Percentiles rank a stretch among this genome's conserved stretches.
Evolutionary conservation across 1,139 yeast genomes (phyloP).

Genomic region (Protomyces inundatus): DNA sequence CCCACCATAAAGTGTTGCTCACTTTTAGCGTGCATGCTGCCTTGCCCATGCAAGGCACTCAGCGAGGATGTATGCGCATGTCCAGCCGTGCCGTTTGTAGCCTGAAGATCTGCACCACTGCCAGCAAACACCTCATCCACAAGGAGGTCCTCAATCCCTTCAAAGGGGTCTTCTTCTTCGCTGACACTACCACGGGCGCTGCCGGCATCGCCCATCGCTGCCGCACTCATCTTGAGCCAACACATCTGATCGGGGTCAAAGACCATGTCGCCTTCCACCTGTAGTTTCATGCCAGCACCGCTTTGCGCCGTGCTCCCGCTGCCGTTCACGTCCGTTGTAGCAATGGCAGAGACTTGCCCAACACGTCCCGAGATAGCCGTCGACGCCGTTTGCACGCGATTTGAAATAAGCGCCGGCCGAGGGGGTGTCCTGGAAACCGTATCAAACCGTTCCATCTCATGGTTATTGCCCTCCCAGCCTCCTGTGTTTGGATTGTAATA

Average conservation of each 20-base stretch:
- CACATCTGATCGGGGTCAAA: conserved; percentile 56
- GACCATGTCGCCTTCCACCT: conserved; percentile 51
- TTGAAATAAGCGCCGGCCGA: conserved; percentile 41
- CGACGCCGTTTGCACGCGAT: conserved; percentile 21
- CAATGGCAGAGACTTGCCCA: neutral
- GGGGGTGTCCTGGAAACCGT: conserved; percentile 33
- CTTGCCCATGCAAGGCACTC: neutral
- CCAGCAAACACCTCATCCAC: conserved; percentile 28
- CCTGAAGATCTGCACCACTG: neutral
- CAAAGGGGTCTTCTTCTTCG: conserved; percentile 51
- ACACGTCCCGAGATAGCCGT: neutral
- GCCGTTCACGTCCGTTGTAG: conserved; percentile 22
- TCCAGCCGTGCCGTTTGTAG: neutral
- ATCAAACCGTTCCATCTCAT: conserved; percentile 51
- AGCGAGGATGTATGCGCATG: neutral
- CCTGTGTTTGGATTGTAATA: conserved; percentile 50
- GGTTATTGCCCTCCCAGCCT: conserved; percentile 67
- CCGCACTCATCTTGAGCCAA: conserved; percentile 47
- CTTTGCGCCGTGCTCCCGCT: conserved; percentile 28
- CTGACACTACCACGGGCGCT: conserved; percentile 11
- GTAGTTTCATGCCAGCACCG: conserved; percentile 32
- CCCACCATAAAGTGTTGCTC: conserved; percentile 35
- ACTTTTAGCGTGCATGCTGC: neutral
- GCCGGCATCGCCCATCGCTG: conserved; percentile 29
- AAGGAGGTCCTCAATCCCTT: conserved; percentile 47